Conservation (phyloP, 2,329 filamentous ascomycete genomes). For the Zymoseptoria pseudotritici region DNA sequence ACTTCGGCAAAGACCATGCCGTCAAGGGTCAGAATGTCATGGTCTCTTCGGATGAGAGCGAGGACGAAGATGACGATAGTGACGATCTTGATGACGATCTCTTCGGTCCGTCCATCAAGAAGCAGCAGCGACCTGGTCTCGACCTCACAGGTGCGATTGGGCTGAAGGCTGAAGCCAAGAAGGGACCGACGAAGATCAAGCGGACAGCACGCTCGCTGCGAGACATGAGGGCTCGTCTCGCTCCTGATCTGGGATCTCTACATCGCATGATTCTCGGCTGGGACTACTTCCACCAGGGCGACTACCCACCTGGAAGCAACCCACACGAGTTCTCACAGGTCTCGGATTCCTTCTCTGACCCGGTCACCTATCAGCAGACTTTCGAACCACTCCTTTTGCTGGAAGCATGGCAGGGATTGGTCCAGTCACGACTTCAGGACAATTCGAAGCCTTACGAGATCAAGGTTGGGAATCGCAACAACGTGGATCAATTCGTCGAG, state of each 20-base stretch:
- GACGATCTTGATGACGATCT: constrained; percentile 46
- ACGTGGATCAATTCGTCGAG: constrained; percentile 88
- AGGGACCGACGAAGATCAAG: constrained; percentile 74
- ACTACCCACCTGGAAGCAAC: constrained; percentile 68
- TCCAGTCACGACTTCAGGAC: constrained; percentile 80
- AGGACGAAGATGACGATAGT: constrained; percentile 38
- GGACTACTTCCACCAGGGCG: constrained; percentile 88
- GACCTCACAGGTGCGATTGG: constrained; percentile 26
- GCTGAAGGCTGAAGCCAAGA: constrained; percentile 42
- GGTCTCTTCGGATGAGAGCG: constrained; percentile 66
- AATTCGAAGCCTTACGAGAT: constrained; percentile 75
- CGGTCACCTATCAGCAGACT: constrained; percentile 73
- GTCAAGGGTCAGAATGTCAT: constrained; percentile 77
- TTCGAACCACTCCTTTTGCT: constrained; percentile 86
- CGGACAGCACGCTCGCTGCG: constrained; percentile 75
- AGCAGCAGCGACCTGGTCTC: constrained; percentile 25
- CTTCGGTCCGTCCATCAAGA: constrained; percentile 46
- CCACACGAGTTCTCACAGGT: constrained; percentile 68
- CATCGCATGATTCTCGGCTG: constrained; percentile 84
- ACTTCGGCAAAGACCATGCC: constrained; percentile 71
- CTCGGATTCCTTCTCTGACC: constrained; percentile 67
- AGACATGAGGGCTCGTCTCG: constrained; percentile 87
- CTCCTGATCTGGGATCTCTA: constrained; percentile 76
- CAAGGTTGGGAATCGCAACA: constrained; percentile 79
- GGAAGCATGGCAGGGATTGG: constrained; percentile 92